These are phyloP conservation scores for Diaporthe nobilis DNA, from an alignment of 2,329 filamentous ascomycete species.

Conservation along the genomic window DNA sequence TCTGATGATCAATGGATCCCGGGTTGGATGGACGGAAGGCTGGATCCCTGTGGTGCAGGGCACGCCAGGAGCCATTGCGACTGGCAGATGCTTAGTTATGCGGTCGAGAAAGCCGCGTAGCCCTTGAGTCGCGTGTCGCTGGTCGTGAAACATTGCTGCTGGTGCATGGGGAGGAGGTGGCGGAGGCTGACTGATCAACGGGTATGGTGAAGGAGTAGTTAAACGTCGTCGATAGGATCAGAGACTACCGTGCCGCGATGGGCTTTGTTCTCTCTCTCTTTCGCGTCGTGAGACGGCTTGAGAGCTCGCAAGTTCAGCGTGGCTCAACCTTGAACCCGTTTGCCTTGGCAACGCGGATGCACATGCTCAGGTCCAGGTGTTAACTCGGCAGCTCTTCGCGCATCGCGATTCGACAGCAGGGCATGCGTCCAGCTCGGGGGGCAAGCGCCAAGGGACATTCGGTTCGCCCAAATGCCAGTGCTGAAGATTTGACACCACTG, in stretches of 20 bases:
- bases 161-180: not conserved
- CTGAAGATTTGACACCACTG: not conserved
- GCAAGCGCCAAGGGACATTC: not conserved
- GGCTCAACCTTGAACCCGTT: not conserved
- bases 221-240: not conserved
- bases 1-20: slow-evolving; percentile 14
- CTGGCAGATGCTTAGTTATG: slow-evolving; percentile 28
- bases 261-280: not conserved
- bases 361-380: not conserved
- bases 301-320: not conserved
- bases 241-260: not conserved
- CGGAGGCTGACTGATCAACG: slow-evolving; percentile 20
- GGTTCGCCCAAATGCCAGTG: not conserved
- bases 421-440: not conserved
- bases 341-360: not conserved
- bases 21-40: not conserved
- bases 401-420: slow-evolving; percentile 17
- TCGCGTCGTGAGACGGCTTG: slow-evolving; percentile 9
- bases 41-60: not conserved
- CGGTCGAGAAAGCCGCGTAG: not conserved
- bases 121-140: slow-evolving; percentile 2
- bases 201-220: not conserved
- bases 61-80: slow-evolving; percentile 11
- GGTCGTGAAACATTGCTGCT: slow-evolving; percentile 2
- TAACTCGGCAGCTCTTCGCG: not conserved